Evolutionary conservation across 768 basidiomycete species (phyloP), one percentile per base, ranked within the genome.

Genomic region (Botryobasidium botryosum): DNA sequence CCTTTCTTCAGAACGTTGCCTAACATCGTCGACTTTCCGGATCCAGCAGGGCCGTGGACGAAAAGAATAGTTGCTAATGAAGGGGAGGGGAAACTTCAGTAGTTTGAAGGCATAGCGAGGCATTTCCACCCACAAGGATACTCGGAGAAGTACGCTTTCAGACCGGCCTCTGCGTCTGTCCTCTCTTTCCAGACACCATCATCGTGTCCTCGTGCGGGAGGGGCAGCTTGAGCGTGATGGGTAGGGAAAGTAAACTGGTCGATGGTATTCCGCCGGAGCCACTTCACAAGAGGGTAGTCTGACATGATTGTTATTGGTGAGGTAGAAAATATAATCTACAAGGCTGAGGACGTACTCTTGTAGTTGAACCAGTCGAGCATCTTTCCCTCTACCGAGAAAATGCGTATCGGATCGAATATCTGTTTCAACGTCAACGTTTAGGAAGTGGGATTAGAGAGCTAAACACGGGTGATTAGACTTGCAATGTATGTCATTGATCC

Each of bases 401-500:
- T 72, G 23, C 92, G 78, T 33, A 99, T 72, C 2, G 90, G 90
- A 59, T 96, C 88, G 55, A 96, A 94, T 42, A 96, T 73, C 82
- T 92, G 13, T 32, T 40, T 27, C 5, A 23, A 35, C 46, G 33
- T 36, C n/a, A 4, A 38, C 6, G 7, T 25, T 3, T 15, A 24
- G 17, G 23, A 17, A 24, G 48, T 23, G 25, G 18, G 28, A 37
- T 12, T 37, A 21, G 48, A 42, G 12, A 47, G 29, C 8, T 35
- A 26, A 35, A n/a, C 5, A 13, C 24, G 26, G 41, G 44, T 40
- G 26, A 21, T 43, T 36, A 32, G 45, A 61, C 75, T 48, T 50
- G 86, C 87, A 5, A 84, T 80, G 57, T 92, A 94, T 18, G 85
- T 85, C 29, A 97, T 53, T 2, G 80, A 79, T 8, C 90, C 92